These are phyloP conservation scores for Didymella sp. DNA, from an alignment of 2,329 filamentous ascomycete species.

Conservation along the genomic window DNA sequence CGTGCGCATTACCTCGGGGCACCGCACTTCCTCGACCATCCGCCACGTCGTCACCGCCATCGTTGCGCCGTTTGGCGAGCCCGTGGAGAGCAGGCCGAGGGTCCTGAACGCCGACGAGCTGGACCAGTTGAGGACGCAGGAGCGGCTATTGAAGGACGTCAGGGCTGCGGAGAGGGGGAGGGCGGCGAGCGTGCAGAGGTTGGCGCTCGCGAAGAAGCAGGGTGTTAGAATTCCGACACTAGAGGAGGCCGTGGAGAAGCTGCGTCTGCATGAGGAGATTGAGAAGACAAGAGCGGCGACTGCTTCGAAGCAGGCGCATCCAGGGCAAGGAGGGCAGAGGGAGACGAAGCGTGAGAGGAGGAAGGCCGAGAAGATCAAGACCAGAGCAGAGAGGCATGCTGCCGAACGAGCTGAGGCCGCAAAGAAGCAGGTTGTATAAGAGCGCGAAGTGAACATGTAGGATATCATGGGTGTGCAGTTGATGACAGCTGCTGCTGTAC, in stretches of 20 bases:
- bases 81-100: constrained; percentile 68
- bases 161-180: constrained; percentile 54
- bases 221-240: constrained; percentile 39
- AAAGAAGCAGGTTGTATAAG: constrained; percentile 31
- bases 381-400: constrained; percentile 33
- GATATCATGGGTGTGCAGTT: constrained; percentile 10
- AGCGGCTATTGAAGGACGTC: constrained; percentile 65
- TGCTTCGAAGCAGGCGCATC: constrained; percentile 28
- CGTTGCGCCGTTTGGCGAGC: constrained; percentile 71
- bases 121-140: constrained; percentile 61
- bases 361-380: constrained; percentile 33
- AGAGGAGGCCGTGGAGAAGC: constrained; percentile 41
- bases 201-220: constrained; percentile 38
- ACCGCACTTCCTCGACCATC: constrained; percentile 70
- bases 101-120: constrained; percentile 71
- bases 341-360: constrained; percentile 38
- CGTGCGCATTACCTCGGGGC: constrained; percentile 71
- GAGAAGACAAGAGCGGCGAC: constrained; percentile 25
- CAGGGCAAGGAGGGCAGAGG: constrained; percentile 37
- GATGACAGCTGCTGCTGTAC: constrained; percentile 3
- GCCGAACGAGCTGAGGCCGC: constrained; percentile 34
- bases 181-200: constrained; percentile 34
- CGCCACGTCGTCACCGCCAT: constrained; percentile 78
- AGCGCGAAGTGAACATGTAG: constrained; percentile 2
- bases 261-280: constrained; percentile 31